A percentile compares a stretch with the other conserved stretches of the same genome.
Conservation (phyloP, 495 filamentous ascomycete genomes). For the Annulohypoxylon moriforme region DNA sequence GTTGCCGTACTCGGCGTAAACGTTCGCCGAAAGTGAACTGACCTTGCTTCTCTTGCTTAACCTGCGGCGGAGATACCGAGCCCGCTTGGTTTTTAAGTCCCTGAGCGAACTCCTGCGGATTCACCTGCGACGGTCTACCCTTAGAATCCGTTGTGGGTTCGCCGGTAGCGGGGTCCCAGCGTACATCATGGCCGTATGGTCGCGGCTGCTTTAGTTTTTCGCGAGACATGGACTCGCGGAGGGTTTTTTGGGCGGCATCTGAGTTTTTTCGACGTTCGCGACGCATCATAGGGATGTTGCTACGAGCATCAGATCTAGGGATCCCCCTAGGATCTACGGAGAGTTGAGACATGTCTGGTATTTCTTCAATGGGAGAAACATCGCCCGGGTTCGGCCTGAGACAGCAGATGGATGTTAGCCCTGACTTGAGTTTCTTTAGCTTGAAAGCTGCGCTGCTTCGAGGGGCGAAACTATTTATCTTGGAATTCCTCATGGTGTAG, state of each 20-base stretch:
- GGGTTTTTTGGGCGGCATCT: constrained; percentile 47
- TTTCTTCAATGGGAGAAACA: constrained; percentile 66
- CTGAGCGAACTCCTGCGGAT: constrained; percentile 58
- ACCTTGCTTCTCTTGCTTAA: constrained; percentile 33
- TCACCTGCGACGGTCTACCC: constrained; percentile 59
- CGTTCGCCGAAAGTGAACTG: constrained; percentile 57
- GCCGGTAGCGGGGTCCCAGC: constrained; percentile 64
- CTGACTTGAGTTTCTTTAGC: constrained; percentile 4
- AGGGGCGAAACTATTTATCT: constrained; percentile 7
- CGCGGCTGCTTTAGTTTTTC: constrained; percentile 47
- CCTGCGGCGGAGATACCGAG: constrained; percentile 40
- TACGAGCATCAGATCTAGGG: constrained; percentile 40
- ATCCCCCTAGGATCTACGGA: constrained; percentile 35
- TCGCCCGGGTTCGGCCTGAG: constrained; percentile 51
- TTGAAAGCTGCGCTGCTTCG: constrained; percentile 5
- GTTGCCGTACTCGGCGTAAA: constrained; percentile 54
- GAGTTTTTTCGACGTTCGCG: constrained; percentile 59
- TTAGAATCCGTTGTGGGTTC: constrained; percentile 58
- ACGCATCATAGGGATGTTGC: constrained; percentile 63
- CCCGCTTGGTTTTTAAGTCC: constrained; percentile 49
- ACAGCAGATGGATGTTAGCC: constrained; percentile 41
- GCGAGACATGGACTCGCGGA: constrained; percentile 49
- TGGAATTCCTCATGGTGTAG: constrained; percentile 4
- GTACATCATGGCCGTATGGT: constrained; percentile 47
- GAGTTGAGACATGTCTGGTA: constrained; percentile 51